phyloP scores from a whole-genome alignment of 148 eudicot genomes.

The Fagopyrum esculentum region DNA sequence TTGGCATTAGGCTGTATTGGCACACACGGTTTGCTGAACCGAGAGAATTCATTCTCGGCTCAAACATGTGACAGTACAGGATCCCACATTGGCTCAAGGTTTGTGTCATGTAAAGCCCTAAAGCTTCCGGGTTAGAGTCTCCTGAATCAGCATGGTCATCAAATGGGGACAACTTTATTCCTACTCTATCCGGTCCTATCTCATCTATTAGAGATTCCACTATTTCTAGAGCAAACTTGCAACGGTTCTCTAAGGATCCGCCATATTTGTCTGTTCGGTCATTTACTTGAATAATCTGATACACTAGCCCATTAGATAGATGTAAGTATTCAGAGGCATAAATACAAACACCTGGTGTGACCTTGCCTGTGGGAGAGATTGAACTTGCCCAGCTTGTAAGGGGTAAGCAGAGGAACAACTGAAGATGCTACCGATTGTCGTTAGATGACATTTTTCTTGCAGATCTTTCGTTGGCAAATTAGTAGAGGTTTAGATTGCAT shows the following conservation, averaged over 20 bases:
- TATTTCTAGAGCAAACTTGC: slow-evolving; percentile 38
- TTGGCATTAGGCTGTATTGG: slow-evolving; percentile 22
- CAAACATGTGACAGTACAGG: slow-evolving; percentile 31
- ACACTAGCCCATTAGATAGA: too few species aligned
- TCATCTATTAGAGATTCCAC: slow-evolving; percentile 34
- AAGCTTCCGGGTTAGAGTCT: slow-evolving; percentile 32
- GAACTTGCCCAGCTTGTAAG: slow-evolving; percentile 27
- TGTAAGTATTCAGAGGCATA: too few species aligned
- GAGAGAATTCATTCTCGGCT: slow-evolving; percentile 32
- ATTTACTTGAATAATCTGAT: slow-evolving; percentile 17
- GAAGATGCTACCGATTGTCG: not conserved
- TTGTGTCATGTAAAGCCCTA: slow-evolving; percentile 34
- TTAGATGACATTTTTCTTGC: slow-evolving; percentile 10
- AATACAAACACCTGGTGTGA: too few species aligned
- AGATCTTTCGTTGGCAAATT: not conserved
- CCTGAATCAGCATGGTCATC: slow-evolving; percentile 30
- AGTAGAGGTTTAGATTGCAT: too few species aligned
- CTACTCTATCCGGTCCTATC: slow-evolving; percentile 44
- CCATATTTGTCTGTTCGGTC: slow-evolving; percentile 48
- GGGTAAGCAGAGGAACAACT: slow-evolving; percentile 17
- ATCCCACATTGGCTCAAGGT: slow-evolving; percentile 24
- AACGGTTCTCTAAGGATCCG: slow-evolving; percentile 44
- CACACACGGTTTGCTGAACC: slow-evolving; percentile 18
- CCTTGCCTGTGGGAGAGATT: slow-evolving; percentile 27
- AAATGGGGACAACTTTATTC: slow-evolving; percentile 40